phyloP scores from a whole-genome alignment of 768 basidiomycete species.

The Mycena amicta region DNA sequence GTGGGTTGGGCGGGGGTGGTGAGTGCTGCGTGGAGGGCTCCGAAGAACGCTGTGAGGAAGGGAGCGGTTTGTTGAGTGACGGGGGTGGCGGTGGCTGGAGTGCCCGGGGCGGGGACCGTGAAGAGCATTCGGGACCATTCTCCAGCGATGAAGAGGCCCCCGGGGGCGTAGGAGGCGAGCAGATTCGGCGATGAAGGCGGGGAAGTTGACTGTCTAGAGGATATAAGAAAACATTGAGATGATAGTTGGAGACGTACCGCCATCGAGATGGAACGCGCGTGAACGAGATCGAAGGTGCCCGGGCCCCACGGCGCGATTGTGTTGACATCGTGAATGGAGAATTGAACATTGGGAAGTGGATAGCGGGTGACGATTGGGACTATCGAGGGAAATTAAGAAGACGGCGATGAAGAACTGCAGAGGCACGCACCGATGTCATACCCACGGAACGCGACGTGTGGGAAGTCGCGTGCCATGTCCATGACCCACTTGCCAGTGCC shows the following conservation, averaged over 20 bases:
- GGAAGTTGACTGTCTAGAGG: conserved; percentile 67
- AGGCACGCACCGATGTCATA: conserved; percentile 70
- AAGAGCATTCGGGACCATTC: conserved; percentile 51
- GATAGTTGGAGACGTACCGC: conserved; percentile 56
- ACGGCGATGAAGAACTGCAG: conserved; percentile 13
- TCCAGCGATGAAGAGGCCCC: conserved; percentile 69
- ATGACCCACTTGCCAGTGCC: conserved; percentile 77
- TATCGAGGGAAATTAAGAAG: conserved; percentile 30
- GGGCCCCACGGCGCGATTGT: conserved; percentile 51
- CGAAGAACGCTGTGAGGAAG: conserved; percentile 38
- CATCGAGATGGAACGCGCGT: conserved; percentile 62
- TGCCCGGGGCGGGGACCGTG: not conserved
- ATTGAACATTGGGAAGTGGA: conserved; percentile 61
- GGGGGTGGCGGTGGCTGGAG: conserved; percentile 38
- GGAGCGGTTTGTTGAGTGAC: conserved; percentile 39
- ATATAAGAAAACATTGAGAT: no score
- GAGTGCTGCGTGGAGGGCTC: conserved; percentile 39
- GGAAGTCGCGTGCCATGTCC: conserved; percentile 72
- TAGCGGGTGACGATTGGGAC: conserved; percentile 73
- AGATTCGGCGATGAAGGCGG: conserved; percentile 54
- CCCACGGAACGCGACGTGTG: conserved; percentile 65
- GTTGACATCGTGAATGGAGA: conserved; percentile 69
- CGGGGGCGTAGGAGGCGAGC: conserved; percentile 66
- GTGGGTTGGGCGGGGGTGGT: conserved; percentile 37
- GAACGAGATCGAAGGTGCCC: conserved; percentile 65